phyloP scores from a whole-genome alignment of 2,329 filamentous ascomycete genomes.

The Chaetothyriales sp. region DNA sequence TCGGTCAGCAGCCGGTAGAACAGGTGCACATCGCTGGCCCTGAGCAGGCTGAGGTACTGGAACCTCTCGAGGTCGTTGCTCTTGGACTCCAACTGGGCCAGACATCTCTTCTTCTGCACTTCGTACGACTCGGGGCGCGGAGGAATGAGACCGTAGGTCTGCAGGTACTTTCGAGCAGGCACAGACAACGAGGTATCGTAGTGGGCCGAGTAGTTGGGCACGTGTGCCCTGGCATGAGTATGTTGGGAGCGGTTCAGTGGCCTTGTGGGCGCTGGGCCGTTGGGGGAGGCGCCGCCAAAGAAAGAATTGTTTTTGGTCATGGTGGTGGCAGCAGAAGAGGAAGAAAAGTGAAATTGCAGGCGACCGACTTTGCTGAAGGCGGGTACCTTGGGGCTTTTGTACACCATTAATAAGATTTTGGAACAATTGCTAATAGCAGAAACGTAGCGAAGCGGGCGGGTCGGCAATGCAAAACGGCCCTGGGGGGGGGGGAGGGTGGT shows the following conservation, averaged over 20 bases:
- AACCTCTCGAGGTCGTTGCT: slow-evolving; percentile 35
- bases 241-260: slow-evolving; percentile 10
- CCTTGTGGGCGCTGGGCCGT: slow-evolving; percentile 6
- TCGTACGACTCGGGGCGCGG: slow-evolving; percentile 35
- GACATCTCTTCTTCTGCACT: slow-evolving; percentile 34
- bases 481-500: not conserved
- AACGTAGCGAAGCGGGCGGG: not conserved
- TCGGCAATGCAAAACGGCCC: not conserved
- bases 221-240: slow-evolving; percentile 12
- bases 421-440: not conserved
- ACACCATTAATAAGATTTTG: slow-evolving; percentile 8
- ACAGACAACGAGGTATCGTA: slow-evolving; percentile 36
- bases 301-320: slow-evolving; percentile 8
- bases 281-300: slow-evolving; percentile 2
- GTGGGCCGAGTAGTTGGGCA: slow-evolving; percentile 21
- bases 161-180: slow-evolving; percentile 37
- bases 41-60: slow-evolving; percentile 34
- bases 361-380: slow-evolving; percentile 1
- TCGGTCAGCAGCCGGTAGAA: slow-evolving; percentile 37
- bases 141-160: slow-evolving; percentile 36
- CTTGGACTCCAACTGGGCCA: slow-evolving; percentile 34
- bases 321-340: slow-evolving; percentile 4
- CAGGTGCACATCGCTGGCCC: slow-evolving; percentile 38
- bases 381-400: slow-evolving; percentile 9
- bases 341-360: not conserved